These are phyloP conservation scores for Zhuliangozyma blackwelliae DNA, from an alignment of 1,139 yeast species.

Conservation along the genomic window DNA sequence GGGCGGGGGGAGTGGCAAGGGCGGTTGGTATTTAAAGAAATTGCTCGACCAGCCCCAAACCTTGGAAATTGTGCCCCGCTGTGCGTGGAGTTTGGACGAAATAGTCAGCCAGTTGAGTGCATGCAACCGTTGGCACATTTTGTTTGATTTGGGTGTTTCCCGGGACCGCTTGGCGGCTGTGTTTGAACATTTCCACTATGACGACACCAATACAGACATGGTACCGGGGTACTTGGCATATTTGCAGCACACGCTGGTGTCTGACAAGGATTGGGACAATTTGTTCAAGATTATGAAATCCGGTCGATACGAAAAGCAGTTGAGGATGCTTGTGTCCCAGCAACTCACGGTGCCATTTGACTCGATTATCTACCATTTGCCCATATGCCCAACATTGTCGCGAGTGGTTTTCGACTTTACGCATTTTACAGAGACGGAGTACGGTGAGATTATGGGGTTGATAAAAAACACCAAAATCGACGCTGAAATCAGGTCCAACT, in stretches of 20 bases:
- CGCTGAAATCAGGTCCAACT: constrained; percentile 22
- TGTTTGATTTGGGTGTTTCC: constrained; percentile 5
- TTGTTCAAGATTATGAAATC: constrained; percentile 16
- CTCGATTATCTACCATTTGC: constrained; percentile 20
- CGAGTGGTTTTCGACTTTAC: constrained; percentile 25
- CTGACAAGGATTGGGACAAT: constrained; percentile 15
- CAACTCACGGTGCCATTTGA: constrained; percentile 12
- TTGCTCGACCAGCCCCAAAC: constrained; percentile 7
- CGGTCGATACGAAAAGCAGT: constrained; percentile 14
- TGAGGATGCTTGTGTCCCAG: constrained; percentile 18
- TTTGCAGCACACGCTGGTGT: constrained; percentile 1
- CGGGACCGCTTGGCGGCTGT: background rate
- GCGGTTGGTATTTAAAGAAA: constrained; percentile 8
- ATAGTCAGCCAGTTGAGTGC: constrained; percentile 13
- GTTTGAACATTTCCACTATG: constrained; percentile 23
- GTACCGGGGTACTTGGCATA: constrained; percentile 31
- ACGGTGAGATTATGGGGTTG: constrained; percentile 12
- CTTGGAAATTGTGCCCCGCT: constrained; percentile 31
- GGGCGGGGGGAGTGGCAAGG: constrained; percentile 21
- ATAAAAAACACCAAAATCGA: constrained; percentile 17
- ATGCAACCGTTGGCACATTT: constrained; percentile 7
- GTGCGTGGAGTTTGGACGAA: constrained; percentile 83
- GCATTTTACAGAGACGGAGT: constrained; percentile 9
- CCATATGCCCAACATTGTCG: constrained; percentile 27
- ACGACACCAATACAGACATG: constrained; percentile 22